Percentiles rank a stretch among this genome's conserved stretches.
phyloP scores from a whole-genome alignment of 1,284 basidiomycete species.

The Cryptococcus maquisensis region DNA sequence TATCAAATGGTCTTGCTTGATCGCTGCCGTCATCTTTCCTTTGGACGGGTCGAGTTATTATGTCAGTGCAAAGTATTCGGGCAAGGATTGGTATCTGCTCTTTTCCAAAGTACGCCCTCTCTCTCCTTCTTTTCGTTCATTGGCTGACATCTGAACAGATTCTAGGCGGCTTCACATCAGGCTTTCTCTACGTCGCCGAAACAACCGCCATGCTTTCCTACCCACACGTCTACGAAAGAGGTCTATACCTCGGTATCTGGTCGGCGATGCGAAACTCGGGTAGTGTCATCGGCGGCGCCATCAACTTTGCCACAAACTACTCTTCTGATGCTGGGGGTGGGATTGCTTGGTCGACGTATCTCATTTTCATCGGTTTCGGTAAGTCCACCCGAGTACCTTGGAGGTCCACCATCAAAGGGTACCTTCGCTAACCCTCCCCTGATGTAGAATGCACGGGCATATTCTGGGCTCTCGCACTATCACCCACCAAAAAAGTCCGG shows the following conservation, averaged over 20 bases:
- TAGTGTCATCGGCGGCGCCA: slow-evolving; percentile 26
- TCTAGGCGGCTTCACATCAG: slow-evolving; percentile 17
- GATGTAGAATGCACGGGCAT: slow-evolving; percentile 20
- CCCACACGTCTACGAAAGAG: slow-evolving; percentile 22
- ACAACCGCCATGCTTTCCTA: slow-evolving; percentile 35
- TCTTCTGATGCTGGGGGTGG: slow-evolving; percentile 15
- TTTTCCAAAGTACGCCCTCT: slow-evolving; percentile 14
- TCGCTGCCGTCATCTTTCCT: slow-evolving; percentile 20
- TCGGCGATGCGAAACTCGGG: slow-evolving; percentile 25
- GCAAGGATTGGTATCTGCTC: slow-evolving; percentile 22
- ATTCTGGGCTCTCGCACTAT: slow-evolving; percentile 23
- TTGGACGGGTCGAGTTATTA: slow-evolving; percentile 24
- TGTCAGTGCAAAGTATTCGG: slow-evolving; percentile 16
- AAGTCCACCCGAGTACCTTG: slow-evolving; percentile 12
- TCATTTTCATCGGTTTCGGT: slow-evolving; percentile 31
- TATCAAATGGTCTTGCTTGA: slow-evolving; percentile 29
- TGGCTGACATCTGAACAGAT: not conserved
- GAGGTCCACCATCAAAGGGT: not conserved
- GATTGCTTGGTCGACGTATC: slow-evolving; percentile 25
- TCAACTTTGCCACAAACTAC: slow-evolving; percentile 27
- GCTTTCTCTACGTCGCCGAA: slow-evolving; percentile 35
- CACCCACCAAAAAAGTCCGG: slow-evolving; percentile 22
- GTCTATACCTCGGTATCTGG: slow-evolving; percentile 29
- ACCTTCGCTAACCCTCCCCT: not conserved
- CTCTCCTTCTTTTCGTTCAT: not conserved